Evolutionary conservation across 768 basidiomycete genomes (phyloP).

Genomic region (Leccinellum rugosiceps): DNA sequence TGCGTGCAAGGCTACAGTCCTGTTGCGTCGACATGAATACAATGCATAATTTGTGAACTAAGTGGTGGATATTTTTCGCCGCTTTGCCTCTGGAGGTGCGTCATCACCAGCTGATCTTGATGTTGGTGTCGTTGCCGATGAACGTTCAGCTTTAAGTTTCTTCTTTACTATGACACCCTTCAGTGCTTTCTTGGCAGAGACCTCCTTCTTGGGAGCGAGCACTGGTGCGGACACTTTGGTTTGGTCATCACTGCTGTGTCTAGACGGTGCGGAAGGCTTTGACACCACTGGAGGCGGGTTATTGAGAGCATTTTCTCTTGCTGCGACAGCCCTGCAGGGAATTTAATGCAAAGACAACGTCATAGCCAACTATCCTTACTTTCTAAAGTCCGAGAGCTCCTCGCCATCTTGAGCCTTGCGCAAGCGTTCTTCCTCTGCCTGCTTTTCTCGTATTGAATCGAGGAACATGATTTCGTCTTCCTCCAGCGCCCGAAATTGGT

Average conservation of each 20-base stretch:
- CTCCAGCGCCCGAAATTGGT: conserved; percentile 85
- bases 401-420: conserved; percentile 75
- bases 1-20: conserved; percentile 11
- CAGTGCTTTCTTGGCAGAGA: conserved; percentile 51
- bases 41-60: conserved; percentile 18
- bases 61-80: conserved; percentile 48
- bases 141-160: conserved; percentile 45
- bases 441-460: conserved; percentile 74
- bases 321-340: conserved; percentile 60
- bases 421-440: conserved; percentile 71
- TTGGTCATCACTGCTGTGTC: conserved; percentile 27
- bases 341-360: conserved; percentile 8
- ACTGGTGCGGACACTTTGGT: conserved; percentile 22
- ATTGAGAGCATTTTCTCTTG: conserved; percentile 52
- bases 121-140: conserved; percentile 18
- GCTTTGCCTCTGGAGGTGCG: conserved; percentile 49
- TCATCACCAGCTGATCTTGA: conserved; percentile 20
- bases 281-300: conserved; percentile 35
- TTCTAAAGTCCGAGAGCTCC: conserved; percentile 74
- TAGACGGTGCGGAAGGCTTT: conserved; percentile 29
- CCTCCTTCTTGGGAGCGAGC: conserved; percentile 53
- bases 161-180: conserved; percentile 84
- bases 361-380: conserved; percentile 43
- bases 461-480: conserved; percentile 91
- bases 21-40: conserved; percentile 10